Base-by-base conservation (phyloP, 176 grass and related monocot species). In the Ensete glaucum region DNA sequence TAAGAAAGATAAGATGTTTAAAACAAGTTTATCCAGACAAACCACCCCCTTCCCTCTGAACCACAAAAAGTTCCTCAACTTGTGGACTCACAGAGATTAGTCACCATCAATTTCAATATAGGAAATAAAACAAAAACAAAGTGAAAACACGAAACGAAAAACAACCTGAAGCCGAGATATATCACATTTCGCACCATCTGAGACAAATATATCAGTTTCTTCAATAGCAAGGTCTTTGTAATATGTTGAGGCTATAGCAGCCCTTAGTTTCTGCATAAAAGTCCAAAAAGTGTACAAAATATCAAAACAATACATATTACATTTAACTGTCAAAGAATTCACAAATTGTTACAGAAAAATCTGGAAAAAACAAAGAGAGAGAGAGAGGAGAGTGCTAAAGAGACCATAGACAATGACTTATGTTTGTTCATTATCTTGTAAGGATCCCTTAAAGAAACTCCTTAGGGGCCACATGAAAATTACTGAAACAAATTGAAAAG, bases 151-250 rank as follows among this genome's bases (percentile, higher is more conserved):
- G 11, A 53, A 69, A 69, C 57, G 27, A 77, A 24, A 72, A 53
- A 13, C 20, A 12, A 96, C 93, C 83, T 97, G 94, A 71, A 97
- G 78, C 49, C 94, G 80, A 82, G 88, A 91, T 78, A 97, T 93
- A 70, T 93, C 90, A 88, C 94, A 93, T 85, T 91, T 97, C 11
- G 94, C 86, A 84, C 85, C 87, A 83, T 97, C 94, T 77, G 94
- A 97, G 77, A 97, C 85, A 76, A 91, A 93, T 73, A 91, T 90
- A 69, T 97, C 93, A 17, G 85, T 51, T 77, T 97, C 90, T 22
- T 88, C 82, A 75, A 97, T 91, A 57, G 85, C 94, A 81, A 93
- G 87, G 62, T 87, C 88, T 12, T 83, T 67, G 83, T 91, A 93
- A 53, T 85, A 93, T 21, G 90, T 97, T 50, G 88, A 78, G 70